These are phyloP conservation scores for Begonia loranthoides DNA, from an alignment of 306 rosid genomes.

Conservation along the genomic window DNA sequence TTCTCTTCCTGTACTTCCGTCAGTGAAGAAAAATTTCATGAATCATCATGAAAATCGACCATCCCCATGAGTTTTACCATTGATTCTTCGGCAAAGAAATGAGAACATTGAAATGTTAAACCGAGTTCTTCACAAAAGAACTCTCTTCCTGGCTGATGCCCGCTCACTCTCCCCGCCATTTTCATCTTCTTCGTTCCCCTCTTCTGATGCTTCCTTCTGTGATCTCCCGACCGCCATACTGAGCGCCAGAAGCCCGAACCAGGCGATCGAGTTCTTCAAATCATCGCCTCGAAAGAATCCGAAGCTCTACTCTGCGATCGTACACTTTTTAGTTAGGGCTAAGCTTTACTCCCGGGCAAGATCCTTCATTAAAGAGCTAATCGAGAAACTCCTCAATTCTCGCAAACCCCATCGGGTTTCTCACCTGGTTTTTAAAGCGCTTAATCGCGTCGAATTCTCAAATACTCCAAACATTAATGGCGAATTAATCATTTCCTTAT, in stretches of 20 bases:
- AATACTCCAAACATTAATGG: conserved; percentile 28
- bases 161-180: conserved; percentile 5
- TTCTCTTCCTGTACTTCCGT: too few species aligned
- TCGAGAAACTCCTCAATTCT: conserved; percentile 24
- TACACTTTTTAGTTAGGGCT: conserved; percentile 29
- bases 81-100: neutral
- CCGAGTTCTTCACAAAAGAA: neutral
- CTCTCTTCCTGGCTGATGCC: neutral
- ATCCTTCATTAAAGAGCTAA: conserved; percentile 32
- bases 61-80: neutral
- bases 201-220: neutral
- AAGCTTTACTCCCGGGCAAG: conserved; percentile 24
- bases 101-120: neutral
- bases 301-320: conserved; percentile 21
- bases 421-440: conserved; percentile 24
- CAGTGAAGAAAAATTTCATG: too few species aligned
- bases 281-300: conserved; percentile 11
- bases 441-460: conserved; percentile 17
- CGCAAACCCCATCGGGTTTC: conserved; percentile 19
- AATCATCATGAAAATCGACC: too few species aligned
- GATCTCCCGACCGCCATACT: conserved; percentile 16
- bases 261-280: conserved; percentile 28
- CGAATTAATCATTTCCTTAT: conserved; percentile 24
- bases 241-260: conserved; percentile 14
- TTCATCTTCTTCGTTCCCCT: conserved; percentile 10